Evolutionary conservation across 352 stramenopile genomes (phyloP).

Genomic region (Pythium phragmitis): DNA sequence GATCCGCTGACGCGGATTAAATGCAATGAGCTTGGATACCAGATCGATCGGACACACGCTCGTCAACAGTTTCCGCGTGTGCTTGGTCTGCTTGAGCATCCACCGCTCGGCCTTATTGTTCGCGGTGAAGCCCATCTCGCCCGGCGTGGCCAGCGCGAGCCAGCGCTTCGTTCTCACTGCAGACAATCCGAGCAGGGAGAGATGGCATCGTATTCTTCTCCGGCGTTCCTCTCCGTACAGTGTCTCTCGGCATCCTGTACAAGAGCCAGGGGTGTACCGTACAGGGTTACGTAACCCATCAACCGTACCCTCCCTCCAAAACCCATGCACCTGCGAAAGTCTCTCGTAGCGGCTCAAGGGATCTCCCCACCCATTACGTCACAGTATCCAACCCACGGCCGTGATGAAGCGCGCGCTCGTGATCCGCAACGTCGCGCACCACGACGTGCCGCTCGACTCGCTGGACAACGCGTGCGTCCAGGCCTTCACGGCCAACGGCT

Average conservation of each 20-base stretch:
- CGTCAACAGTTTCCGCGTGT: conserved; percentile 48
- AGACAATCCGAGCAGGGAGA: no score
- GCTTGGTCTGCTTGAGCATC: conserved; percentile 72
- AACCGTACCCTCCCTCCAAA: no score
- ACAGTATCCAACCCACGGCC: neutral
- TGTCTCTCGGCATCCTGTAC: no score
- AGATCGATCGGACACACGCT: conserved; percentile 79
- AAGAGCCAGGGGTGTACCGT: no score
- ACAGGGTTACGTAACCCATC: no score
- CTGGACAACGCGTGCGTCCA: conserved; percentile 80
- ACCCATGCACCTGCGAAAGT: no score
- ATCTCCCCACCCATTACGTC: neutral
- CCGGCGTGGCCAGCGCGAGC: conserved; percentile 21
- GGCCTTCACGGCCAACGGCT: conserved; percentile 62
- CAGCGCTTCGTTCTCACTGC: no score
- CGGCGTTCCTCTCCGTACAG: no score
- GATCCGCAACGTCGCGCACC: conserved; percentile 73
- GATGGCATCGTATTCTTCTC: no score
- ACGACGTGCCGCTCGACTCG: conserved; percentile 69
- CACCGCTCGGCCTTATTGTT: conserved; percentile 83
- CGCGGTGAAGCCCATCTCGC: conserved; percentile 72
- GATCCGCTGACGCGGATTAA: conserved; percentile 87
- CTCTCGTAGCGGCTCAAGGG: no score
- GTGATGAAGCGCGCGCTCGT: conserved; percentile 77
- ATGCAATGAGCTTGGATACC: conserved; percentile 82